Evolutionary conservation across 306 rosid species (phyloP), one percentile per base, ranked within the genome.

Genomic region (Prunus mume): DNA sequence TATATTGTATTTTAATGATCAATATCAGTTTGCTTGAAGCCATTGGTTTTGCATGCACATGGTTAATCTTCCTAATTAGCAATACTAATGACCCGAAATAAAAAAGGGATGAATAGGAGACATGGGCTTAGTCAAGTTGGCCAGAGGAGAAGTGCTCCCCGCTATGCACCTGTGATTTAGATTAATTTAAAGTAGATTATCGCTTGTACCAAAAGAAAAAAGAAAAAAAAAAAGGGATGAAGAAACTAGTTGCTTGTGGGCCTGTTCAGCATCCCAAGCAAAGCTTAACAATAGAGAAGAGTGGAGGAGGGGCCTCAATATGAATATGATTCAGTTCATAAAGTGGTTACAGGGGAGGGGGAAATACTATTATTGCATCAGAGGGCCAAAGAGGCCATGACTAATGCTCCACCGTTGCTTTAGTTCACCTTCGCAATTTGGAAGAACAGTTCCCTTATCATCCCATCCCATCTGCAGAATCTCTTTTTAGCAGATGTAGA

Each of bases 111-210:
- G 9, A 38, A 7, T 9, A 38, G 9, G 9, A 7, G 43, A 38
- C 43, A 1, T 1, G 43, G 0, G 43, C 0, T 38, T 38, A 38
- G 43, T 38, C 0, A 38, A 38, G 43, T 38, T 38, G 43, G 43
- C 9, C 7, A 38, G 9, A 38, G 41, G 0, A 34, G 8, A 34
- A 5, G 41, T 34, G 41, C 8, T 34, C 8, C 7, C 38, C 7
- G 7, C 38, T 32, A 0, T 32, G 38, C 1, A 32, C 0, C 0
- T 0, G 0, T 1, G 6, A 7, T 32, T 5, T 34, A 34, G 41
- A 34, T 34, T 1, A 34, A 2, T 34, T 34, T 34, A 34, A 34
- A 34, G 41, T 34, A 34, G 0, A 34, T 5, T 34, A 34, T 34
- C 8, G 8, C 2, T 34, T 34, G 8, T 34, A 34, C 6, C 41